Evolutionary conservation across 225 moss, liverwort and hornwort species (phyloP).

Genomic region (Polytrichum formosum): DNA sequence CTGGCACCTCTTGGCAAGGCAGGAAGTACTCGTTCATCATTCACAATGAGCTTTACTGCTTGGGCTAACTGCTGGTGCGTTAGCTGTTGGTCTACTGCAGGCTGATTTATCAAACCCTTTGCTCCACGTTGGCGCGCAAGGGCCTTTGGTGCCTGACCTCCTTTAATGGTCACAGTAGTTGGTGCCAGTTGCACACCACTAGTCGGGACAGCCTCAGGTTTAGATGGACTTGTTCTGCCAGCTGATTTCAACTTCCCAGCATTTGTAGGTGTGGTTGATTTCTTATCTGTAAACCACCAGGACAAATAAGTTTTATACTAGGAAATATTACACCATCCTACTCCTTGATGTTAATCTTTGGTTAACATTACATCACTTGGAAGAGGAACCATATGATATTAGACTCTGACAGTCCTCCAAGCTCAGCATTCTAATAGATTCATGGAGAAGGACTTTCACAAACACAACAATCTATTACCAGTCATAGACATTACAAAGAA

Average conservation of each 20-base stretch:
- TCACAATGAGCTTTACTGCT: conserved; percentile 72
- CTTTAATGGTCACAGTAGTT: conserved; percentile 15
- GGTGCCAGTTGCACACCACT: conserved; percentile 14
- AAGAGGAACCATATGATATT: neutral
- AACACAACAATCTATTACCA: too few species aligned
- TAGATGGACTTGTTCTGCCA: conserved; percentile 10
- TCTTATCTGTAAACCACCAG: conserved; percentile 9
- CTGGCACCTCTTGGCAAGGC: conserved; percentile 39
- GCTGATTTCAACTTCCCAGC: conserved; percentile 1
- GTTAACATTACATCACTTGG: neutral
- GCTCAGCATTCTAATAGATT: too few species aligned
- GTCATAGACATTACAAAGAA: too few species aligned
- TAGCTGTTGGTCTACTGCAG: conserved; percentile 20
- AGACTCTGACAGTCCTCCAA: neutral
- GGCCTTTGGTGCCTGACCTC: conserved; percentile 26
- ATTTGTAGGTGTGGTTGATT: conserved; percentile 5
- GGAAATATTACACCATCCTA: too few species aligned
- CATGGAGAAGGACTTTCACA: too few species aligned
- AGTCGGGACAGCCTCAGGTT: conserved; percentile 7
- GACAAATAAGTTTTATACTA: neutral
- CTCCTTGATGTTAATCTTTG: neutral
- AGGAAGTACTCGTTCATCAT: conserved; percentile 33
- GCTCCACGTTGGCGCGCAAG: conserved; percentile 28
- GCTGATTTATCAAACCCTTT: conserved; percentile 16
- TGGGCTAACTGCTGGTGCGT: conserved; percentile 69